These are phyloP conservation scores for Cenchrus fungigraminus DNA, from an alignment of 176 grass and related monocot genomes.

Conservation along the genomic window DNA sequence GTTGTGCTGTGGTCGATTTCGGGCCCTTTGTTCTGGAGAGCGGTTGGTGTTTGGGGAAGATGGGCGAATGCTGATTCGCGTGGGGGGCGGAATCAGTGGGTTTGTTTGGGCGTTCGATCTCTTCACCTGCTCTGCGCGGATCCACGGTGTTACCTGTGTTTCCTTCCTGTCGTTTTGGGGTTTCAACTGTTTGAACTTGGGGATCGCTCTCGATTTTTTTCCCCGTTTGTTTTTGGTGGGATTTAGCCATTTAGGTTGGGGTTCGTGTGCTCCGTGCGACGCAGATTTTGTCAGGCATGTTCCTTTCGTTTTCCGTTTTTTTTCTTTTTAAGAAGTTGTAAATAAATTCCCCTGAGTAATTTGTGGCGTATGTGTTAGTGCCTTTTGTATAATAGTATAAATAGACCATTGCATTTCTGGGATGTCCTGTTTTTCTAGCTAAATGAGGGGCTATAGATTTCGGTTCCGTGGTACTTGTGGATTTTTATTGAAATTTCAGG, in stretches of 20 bases:
- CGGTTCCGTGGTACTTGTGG: background rate
- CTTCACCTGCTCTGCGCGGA: background rate
- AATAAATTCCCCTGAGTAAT: background rate
- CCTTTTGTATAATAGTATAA: background rate
- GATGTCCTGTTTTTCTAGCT: background rate
- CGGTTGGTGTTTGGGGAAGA: too few species aligned
- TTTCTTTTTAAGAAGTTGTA: background rate
- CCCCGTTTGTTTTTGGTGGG: background rate
- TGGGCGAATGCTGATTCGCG: conserved; percentile 23
- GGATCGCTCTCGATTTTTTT: background rate
- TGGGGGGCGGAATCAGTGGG: background rate
- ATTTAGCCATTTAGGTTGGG: background rate
- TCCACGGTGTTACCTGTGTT: background rate
- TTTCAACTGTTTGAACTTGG: background rate
- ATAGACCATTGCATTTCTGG: background rate
- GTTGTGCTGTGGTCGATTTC: background rate
- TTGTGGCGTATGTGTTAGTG: background rate
- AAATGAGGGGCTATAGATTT: too few species aligned
- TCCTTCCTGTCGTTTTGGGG: background rate
- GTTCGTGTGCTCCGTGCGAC: background rate
- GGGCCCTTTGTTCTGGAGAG: background rate
- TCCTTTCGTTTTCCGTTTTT: background rate
- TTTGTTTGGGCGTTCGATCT: background rate
- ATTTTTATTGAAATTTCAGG: background rate
- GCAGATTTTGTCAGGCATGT: background rate